Conservation (phyloP, 352 stramenopile genomes). For the Globisporangium spinosum region DNA sequence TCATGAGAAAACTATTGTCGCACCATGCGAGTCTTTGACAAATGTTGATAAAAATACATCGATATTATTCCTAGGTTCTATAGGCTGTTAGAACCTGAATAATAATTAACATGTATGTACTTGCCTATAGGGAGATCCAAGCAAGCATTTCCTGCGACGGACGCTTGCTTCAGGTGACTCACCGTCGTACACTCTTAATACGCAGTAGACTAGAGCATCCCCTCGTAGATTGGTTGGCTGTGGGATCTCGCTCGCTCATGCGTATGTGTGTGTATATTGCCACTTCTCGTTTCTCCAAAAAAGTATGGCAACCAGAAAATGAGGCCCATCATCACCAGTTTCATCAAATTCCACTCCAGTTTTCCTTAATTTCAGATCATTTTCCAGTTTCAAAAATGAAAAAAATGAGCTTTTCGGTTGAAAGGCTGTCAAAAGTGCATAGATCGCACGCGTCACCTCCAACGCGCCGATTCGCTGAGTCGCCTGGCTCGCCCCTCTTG, state of each 20-base stretch:
- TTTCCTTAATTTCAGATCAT: not conserved
- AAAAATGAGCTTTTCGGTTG: not conserved
- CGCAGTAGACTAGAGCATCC: not conserved
- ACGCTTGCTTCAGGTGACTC: not conserved
- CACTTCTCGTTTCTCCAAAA: not conserved
- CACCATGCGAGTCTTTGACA: not conserved
- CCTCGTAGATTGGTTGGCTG: not conserved
- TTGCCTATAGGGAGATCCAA: not conserved
- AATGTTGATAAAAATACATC: not conserved
- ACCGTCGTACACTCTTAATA: not conserved
- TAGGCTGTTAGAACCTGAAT: not conserved
- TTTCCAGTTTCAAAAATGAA: not conserved
- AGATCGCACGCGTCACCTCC: not conserved
- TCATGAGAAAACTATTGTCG: not conserved
- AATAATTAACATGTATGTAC: not conserved
- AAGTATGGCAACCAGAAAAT: not conserved
- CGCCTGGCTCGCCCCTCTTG: not conserved
- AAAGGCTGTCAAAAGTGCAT: not conserved
- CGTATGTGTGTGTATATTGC: not conserved
- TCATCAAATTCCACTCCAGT: not conserved
- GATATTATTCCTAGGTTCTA: not conserved
- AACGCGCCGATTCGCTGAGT: not conserved
- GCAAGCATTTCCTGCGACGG: not conserved
- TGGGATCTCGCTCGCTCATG: not conserved
- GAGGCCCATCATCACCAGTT: not conserved